These are phyloP conservation scores for Ceratopteris richardii DNA, from an alignment of 75 land plant genomes.

Conservation along the genomic window DNA sequence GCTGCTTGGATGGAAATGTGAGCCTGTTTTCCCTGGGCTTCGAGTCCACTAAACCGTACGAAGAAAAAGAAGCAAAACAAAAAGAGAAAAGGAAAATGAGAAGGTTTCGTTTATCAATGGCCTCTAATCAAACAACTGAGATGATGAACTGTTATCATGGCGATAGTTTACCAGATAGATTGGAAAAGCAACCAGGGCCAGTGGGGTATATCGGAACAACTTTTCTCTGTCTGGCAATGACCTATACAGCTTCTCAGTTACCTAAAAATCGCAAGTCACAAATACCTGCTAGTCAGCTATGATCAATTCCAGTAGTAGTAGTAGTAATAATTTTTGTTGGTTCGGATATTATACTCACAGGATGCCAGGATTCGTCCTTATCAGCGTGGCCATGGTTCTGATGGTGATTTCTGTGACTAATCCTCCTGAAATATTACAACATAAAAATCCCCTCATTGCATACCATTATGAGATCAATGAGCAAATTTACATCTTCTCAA, in stretches of 20 bases:
- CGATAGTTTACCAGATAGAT: slow-evolving; percentile 51
- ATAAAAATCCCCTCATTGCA: background rate
- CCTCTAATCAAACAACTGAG: too few species aligned
- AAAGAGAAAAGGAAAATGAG: too few species aligned
- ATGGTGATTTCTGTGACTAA: slow-evolving; percentile 25
- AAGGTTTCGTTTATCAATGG: too few species aligned
- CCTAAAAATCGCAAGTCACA: slow-evolving; percentile 19
- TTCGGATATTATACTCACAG: slow-evolving; percentile 39
- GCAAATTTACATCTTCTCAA: too few species aligned
- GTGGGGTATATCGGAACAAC: slow-evolving; percentile 39
- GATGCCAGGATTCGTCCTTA: slow-evolving; percentile 96
- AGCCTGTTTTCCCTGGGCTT: slow-evolving; percentile 81
- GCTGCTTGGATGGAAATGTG: slow-evolving; percentile 80
- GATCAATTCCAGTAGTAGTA: background rate
- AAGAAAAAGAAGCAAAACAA: background rate
- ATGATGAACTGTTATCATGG: too few species aligned
- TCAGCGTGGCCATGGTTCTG: slow-evolving; percentile 90
- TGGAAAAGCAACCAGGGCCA: slow-evolving; percentile 67
- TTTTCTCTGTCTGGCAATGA: slow-evolving; percentile 23
- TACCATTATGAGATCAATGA: too few species aligned
- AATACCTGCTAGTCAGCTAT: background rate
- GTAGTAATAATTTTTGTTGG: too few species aligned
- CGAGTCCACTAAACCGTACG: slow-evolving; percentile 39
- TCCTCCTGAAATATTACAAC: slow-evolving; percentile 8
- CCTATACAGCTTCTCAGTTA: slow-evolving; percentile 53